Evolutionary conservation across 768 basidiomycete genomes (phyloP), one percentile per base, ranked within the genome.

Genomic region (Rhodotorula taiwanensis): DNA sequence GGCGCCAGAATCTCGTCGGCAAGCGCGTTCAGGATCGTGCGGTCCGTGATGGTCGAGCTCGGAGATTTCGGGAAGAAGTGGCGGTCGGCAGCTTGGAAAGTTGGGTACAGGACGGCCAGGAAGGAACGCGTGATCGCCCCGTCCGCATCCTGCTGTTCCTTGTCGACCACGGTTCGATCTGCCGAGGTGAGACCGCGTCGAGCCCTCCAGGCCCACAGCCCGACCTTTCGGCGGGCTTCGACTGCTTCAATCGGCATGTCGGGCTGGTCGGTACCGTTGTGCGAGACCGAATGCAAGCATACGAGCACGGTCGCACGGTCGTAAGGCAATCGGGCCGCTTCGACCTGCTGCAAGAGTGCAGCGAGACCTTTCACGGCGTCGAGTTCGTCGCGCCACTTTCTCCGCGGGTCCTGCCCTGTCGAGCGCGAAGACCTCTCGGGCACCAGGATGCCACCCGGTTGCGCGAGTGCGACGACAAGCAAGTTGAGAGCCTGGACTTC

Each of bases 401-500:
- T 8, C 43, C 16, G 43, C 43, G 43, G 43, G 13, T 44, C 36
- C 36, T 39, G 36, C 36, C 10, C 10, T 16, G 36, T 16, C 36
- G 36, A 10, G 9, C 36, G 36, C 9, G 36, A 39, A n/a, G n/a
- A n/a, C n/a, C n/a, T n/a, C 16, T 8, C 18, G 16, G 1, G 3
- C n/a, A 10, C 52, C 8, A 25, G 33, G 30, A 11, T 3, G 33
- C 8, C 34, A 16, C 52, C 53, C 8, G 47, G 53, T 1, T 36
- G 42, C 1, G 51, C 51, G 21, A 30, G 48, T 5, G 43, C 58
- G 11, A 49, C 34, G n/a, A 65, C 55, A 36, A 65, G 58, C 27
- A 65, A 42, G 45, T 60, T 55, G 20, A 65, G 64, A 25, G 64
- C 64, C 49, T 65, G 64, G 10, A 65, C 18, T 44, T 60, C 54